Evolutionary conservation across 2,329 filamentous ascomycete genomes (phyloP).

Genomic region (Fusarium guadeloupense): DNA sequence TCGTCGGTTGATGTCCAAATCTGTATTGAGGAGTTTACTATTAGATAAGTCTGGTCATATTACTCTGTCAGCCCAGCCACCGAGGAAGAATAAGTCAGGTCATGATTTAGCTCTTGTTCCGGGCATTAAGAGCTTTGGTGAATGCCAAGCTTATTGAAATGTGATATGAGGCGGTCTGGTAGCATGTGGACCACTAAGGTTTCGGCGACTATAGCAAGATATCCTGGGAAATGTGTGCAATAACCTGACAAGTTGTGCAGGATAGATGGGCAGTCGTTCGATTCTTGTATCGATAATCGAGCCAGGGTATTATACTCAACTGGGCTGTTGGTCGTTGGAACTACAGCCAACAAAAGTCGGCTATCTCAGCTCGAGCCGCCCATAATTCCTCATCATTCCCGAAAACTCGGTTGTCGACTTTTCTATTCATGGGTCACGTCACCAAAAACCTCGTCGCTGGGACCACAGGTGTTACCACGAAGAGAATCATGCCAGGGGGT

Average conservation of each 20-base stretch:
- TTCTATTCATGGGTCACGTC: background rate
- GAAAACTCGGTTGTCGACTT: constrained; percentile 3
- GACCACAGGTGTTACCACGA: background rate
- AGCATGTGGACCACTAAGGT: constrained; percentile 11
- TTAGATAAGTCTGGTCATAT: background rate
- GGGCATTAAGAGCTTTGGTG: background rate
- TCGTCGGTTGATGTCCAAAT: no score
- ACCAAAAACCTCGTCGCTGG: background rate
- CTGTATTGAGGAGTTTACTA: background rate
- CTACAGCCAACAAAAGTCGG: background rate
- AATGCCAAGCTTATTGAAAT: constrained; percentile 11
- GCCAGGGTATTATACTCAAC: background rate
- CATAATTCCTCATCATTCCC: constrained; percentile 11
- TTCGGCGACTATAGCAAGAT: constrained; percentile 29
- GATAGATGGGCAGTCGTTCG: constrained; percentile 27
- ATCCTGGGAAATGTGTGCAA: constrained; percentile 12
- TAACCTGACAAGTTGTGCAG: constrained; percentile 2
- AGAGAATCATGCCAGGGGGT: constrained; percentile 5
- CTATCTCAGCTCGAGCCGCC: constrained; percentile 9
- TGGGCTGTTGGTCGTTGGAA: background rate
- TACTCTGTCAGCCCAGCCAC: background rate
- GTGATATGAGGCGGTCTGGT: constrained; percentile 28
- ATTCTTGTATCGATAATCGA: constrained; percentile 17
- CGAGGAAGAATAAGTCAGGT: background rate
- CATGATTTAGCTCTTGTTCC: background rate